phyloP scores from a whole-genome alignment of 352 stramenopile species.

The Paralagenidium karlingii region DNA sequence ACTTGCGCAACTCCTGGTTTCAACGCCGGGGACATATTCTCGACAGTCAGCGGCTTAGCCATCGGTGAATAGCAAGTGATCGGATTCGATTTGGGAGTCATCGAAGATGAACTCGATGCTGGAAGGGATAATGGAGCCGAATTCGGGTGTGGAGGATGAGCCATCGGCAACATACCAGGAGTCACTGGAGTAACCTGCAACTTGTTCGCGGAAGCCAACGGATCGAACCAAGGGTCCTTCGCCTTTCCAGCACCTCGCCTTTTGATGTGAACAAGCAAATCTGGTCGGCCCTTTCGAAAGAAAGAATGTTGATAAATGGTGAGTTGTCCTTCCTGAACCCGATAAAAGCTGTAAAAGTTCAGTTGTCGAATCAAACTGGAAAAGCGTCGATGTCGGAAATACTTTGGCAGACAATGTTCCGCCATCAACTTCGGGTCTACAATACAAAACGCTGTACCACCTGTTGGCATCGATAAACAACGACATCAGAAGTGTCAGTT shows the following conservation, averaged over 20 bases:
- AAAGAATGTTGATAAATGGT: slow-evolving; percentile 83
- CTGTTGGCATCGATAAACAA: too few relatives aligned
- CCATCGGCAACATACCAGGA: too few relatives aligned
- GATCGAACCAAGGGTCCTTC: slow-evolving; percentile 82
- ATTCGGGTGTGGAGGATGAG: too few relatives aligned
- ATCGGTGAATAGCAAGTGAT: slow-evolving; percentile 65
- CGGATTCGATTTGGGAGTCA: slow-evolving; percentile 6
- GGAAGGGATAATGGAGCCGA: background rate
- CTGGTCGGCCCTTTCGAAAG: slow-evolving; percentile 73
- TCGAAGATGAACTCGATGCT: background rate
- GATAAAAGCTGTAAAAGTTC: slow-evolving; percentile 90
- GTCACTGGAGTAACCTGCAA: too few relatives aligned
- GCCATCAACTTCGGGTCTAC: slow-evolving; percentile 83
- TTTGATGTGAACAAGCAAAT: slow-evolving; percentile 79
- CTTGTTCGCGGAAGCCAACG: slow-evolving; percentile 10
- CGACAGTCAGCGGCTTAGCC: slow-evolving; percentile 57
- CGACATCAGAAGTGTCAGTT: background rate
- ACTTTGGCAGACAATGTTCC: slow-evolving; percentile 83
- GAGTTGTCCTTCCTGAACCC: slow-evolving; percentile 74
- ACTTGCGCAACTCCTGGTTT: slow-evolving; percentile 46
- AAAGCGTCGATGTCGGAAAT: slow-evolving; percentile 84
- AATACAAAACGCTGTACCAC: slow-evolving; percentile 83
- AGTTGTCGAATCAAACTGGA: slow-evolving; percentile 84
- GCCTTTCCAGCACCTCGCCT: slow-evolving; percentile 67
- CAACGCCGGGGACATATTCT: slow-evolving; percentile 77